Evolutionary conservation across 176 grass and related monocot genomes (phyloP).

Genomic region (Oryza longistaminata): DNA sequence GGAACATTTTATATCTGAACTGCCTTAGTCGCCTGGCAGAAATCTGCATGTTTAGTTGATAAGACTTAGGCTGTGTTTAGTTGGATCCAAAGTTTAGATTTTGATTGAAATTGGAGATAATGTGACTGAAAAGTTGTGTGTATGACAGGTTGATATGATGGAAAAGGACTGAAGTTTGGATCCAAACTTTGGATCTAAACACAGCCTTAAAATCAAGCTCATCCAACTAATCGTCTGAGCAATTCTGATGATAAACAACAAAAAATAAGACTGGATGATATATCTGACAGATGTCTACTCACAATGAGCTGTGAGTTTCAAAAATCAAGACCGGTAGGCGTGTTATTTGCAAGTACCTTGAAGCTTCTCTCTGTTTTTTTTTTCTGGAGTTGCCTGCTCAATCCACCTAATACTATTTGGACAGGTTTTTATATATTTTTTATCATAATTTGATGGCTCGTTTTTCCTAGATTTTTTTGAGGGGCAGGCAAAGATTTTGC

Average conservation of each 20-base stretch:
- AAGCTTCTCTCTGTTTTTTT: constrained; percentile 29
- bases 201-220: constrained; percentile 6
- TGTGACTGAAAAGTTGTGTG: too few relatives aligned
- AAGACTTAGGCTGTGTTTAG: too few relatives aligned
- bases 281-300: constrained; percentile 11
- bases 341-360: constrained; percentile 40
- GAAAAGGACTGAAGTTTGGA: too few relatives aligned
- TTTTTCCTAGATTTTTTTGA: not conserved
- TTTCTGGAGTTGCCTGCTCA: constrained; percentile 14
- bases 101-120: too few relatives aligned
- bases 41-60: not conserved
- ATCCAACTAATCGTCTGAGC: not conserved
- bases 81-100: too few relatives aligned
- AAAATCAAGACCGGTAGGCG: constrained; percentile 28
- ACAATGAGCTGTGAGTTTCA: constrained; percentile 31
- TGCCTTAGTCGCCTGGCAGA: not conserved
- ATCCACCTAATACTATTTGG: not conserved
- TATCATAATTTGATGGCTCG: not conserved
- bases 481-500: not conserved
- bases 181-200: too few relatives aligned
- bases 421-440: not conserved
- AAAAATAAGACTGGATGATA: not conserved
- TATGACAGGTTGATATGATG: too few relatives aligned
- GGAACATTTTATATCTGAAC: too few relatives aligned
- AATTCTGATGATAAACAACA: constrained; percentile 29